phyloP scores from a whole-genome alignment of 208 protist species.

The Sergeia podlipaevii region DNA sequence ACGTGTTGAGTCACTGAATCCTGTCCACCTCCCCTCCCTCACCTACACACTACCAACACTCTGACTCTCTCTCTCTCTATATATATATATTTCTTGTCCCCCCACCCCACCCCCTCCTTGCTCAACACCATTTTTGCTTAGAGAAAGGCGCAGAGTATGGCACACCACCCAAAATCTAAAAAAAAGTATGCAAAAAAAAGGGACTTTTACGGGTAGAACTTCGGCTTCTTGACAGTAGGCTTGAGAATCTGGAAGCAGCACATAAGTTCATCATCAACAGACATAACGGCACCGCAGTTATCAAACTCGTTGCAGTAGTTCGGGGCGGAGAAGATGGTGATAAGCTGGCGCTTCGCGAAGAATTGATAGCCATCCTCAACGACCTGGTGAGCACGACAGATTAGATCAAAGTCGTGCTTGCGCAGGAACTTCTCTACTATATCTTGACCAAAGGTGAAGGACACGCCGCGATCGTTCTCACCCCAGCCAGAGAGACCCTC shows the following conservation, averaged over 20 bases:
- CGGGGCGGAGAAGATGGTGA: conserved; percentile 98
- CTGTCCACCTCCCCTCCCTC: too few relatives aligned
- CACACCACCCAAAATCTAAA: conserved; percentile 5
- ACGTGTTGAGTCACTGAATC: too few relatives aligned
- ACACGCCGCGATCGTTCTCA: conserved; percentile 92
- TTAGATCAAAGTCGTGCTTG: conserved; percentile 94
- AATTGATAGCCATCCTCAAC: conserved; percentile 96
- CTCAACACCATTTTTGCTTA: too few relatives aligned
- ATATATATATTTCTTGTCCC: not conserved
- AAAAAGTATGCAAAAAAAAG: not conserved
- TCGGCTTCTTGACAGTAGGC: conserved; percentile 84
- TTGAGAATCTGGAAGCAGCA: conserved; percentile 99
- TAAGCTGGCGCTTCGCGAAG: conserved; percentile 94
- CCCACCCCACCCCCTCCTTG: too few relatives aligned
- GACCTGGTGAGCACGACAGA: conserved; percentile 98
- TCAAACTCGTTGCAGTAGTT: conserved; percentile 99
- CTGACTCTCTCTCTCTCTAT: too few relatives aligned
- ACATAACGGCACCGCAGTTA: conserved; percentile 99
- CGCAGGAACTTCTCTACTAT: conserved; percentile 96
- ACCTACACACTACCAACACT: too few relatives aligned
- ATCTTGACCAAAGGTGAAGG: conserved; percentile 88
- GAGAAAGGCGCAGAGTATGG: conserved; percentile 9
- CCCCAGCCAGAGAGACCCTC: conserved; percentile 89
- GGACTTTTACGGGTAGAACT: conserved; percentile 68
- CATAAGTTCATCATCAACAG: conserved; percentile 97